A percentile compares a stretch with the other conserved stretches of the same genome.
These are phyloP conservation scores for Bretschneidera sinensis DNA, from an alignment of 345 rosid species.

Conservation along the genomic window DNA sequence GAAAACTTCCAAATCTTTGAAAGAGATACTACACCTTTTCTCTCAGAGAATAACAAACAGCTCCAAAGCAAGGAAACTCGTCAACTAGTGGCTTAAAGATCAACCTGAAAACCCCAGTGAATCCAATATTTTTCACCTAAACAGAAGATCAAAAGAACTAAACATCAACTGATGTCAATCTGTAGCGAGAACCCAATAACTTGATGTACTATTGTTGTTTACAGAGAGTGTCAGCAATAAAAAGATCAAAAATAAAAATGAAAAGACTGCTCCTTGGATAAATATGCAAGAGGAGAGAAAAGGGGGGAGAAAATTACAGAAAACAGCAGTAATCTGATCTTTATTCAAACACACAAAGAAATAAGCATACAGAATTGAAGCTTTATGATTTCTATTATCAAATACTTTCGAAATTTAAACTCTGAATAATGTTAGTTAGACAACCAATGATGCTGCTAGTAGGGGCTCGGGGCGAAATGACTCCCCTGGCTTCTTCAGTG, in stretches of 20 bases:
- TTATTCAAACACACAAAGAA: too few relatives aligned
- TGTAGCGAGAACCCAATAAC: not conserved
- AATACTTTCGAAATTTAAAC: too few relatives aligned
- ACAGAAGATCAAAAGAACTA: constrained; percentile 17
- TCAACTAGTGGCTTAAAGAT: constrained; percentile 90
- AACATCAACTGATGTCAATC: constrained; percentile 14
- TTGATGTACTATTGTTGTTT: not conserved
- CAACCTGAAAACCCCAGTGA: constrained; percentile 98
- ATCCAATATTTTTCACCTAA: constrained; percentile 93
- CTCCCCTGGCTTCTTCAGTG: too few relatives aligned
- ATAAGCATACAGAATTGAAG: too few relatives aligned
- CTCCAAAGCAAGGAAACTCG: constrained; percentile 99
- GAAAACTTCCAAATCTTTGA: not conserved
- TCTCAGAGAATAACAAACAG: constrained; percentile 80
- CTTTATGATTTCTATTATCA: too few relatives aligned
- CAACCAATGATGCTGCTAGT: too few relatives aligned
- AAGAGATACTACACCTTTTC: constrained; percentile 51
- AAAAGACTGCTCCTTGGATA: constrained; percentile 3
- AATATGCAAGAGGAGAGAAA: constrained; percentile 4
- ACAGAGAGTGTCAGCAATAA: not conserved
- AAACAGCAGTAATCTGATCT: too few relatives aligned
- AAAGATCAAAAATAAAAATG: not conserved
- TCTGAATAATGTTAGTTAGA: too few relatives aligned
- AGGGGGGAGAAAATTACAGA: not conserved
- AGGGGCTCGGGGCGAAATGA: too few relatives aligned